Evolutionary conservation across 164 flowering plant species (phyloP), one percentile per base, ranked within the genome.

Genomic region (Nymphaea thermarum): DNA sequence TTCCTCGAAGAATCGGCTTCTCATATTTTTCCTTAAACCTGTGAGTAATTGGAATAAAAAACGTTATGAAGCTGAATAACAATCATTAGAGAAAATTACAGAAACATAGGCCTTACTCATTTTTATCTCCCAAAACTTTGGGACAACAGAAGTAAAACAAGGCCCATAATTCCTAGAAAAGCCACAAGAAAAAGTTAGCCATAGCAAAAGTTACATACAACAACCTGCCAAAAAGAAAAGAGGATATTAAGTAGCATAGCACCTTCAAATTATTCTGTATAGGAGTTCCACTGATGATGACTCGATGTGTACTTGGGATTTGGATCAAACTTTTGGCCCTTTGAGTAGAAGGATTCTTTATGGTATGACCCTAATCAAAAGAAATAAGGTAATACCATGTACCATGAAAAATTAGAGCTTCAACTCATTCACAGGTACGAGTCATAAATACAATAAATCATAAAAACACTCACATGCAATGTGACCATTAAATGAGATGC

Each of bases 311-410:
- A 83, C 91, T 75, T 12, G 96, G 93, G 68, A 95, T 86, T 75
- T 85, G 88, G 65, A 86, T 87, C 84, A 95, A 86, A 83, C 99
- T 95, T 80, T 92, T 85, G 17, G 99, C 96, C 74, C 98, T 89
- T 70, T 95, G 97, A 43, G 99, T 95, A 72, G 86, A 83, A n/a
- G 99, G 99, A 71, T 95, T 95, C 81, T 95, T 95, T 76, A 95
- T 89, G 44, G 92, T 88, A 81, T 95, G 99, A 16, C 99, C 98
- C 99, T 95, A 68, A 55, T 67, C 60, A 44, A 64, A 16, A 42
- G 75, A 67, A 5, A 45, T 45, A 10, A 45, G 11, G 53, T 10
- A 45, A 5, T n/a, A n/a, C n/a, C n/a, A n/a, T n/a, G n/a, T n/a
- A n/a, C n/a, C n/a, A n/a, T 45, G 11, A 45, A 45, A 5, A 45